A percentile compares a stretch with the other conserved stretches of the same genome.
phyloP scores from a whole-genome alignment of 2,329 filamentous ascomycete species.

The Exophiala oligosperma region DNA sequence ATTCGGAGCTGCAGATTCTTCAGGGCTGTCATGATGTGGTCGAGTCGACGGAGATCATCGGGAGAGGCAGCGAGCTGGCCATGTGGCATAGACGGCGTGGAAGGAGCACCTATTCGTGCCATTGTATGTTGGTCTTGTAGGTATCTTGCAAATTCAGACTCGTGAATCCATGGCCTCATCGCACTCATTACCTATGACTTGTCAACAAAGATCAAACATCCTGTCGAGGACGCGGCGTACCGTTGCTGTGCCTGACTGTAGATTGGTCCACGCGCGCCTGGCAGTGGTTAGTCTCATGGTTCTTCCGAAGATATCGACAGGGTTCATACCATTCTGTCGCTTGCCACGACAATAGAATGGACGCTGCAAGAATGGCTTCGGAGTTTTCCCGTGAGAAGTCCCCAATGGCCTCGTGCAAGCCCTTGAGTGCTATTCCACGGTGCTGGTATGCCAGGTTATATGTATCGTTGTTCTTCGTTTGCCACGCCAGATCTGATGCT shows the following conservation, averaged over 20 bases:
- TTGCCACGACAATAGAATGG: constrained; percentile 92
- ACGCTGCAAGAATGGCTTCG: constrained; percentile 88
- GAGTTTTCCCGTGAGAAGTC: constrained; percentile 82
- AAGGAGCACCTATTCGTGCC: constrained; percentile 36
- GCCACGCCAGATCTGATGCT: constrained; percentile 89
- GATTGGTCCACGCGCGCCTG: constrained; percentile 88
- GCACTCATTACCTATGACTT: constrained; percentile 72
- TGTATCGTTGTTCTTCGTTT: constrained; percentile 81
- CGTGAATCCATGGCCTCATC: constrained; percentile 89
- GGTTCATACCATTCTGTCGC: constrained; percentile 84
- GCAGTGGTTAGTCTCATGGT: constrained; percentile 37
- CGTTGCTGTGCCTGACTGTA: constrained; percentile 88
- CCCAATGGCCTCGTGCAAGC: constrained; percentile 82
- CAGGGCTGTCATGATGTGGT: constrained; percentile 66
- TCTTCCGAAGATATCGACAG: constrained; percentile 13
- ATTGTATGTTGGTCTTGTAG: constrained; percentile 43
- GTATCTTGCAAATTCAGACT: constrained; percentile 63
- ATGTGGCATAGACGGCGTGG: constrained; percentile 35
- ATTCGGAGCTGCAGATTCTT: constrained; percentile 59
- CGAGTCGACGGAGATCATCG: constrained; percentile 69
- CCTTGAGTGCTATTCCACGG: constrained; percentile 79
- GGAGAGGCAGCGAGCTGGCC: constrained; percentile 31
- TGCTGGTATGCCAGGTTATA: constrained; percentile 89
- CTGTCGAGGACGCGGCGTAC: constrained; percentile 54
- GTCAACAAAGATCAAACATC: constrained; percentile 3